A percentile compares a stretch with the other conserved stretches of the same genome.
phyloP scores from a whole-genome alignment of 2,329 filamentous ascomycete genomes.

The Lecanicillium sp. region DNA sequence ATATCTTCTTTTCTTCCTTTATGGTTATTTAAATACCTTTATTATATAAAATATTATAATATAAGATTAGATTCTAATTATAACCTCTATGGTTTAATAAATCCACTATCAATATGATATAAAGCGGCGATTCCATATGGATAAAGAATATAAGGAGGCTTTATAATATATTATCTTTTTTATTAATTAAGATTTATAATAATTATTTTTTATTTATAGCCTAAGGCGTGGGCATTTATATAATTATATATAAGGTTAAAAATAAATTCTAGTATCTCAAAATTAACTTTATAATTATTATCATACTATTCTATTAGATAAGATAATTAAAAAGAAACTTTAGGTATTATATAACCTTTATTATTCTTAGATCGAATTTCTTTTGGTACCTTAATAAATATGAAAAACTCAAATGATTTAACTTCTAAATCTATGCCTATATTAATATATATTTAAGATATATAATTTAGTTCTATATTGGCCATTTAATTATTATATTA shows the following conservation, averaged over 20 bases:
- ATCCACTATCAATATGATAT: background rate
- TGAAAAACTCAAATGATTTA: background rate
- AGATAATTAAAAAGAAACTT: background rate
- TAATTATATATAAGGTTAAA: slow-evolving; percentile 2
- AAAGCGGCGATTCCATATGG: background rate
- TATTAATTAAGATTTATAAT: background rate
- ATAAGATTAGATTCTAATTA: background rate
- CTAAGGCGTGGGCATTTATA: background rate
- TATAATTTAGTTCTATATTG: background rate
- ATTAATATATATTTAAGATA: slow-evolving; percentile 1
- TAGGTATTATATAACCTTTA: background rate
- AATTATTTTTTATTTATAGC: background rate
- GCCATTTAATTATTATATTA: background rate
- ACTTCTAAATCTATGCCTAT: background rate
- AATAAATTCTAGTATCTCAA: background rate
- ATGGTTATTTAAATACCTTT: background rate
- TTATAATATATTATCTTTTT: background rate
- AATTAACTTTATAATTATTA: background rate
- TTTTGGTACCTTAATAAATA: background rate
- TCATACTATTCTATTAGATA: background rate
- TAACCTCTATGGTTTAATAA: no score
- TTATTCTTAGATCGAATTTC: background rate
- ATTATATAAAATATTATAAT: background rate
- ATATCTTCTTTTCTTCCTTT: no score
- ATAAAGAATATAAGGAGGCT: background rate